phyloP scores from a whole-genome alignment of 106 monocot species.

The Amphibolis antarctica region DNA sequence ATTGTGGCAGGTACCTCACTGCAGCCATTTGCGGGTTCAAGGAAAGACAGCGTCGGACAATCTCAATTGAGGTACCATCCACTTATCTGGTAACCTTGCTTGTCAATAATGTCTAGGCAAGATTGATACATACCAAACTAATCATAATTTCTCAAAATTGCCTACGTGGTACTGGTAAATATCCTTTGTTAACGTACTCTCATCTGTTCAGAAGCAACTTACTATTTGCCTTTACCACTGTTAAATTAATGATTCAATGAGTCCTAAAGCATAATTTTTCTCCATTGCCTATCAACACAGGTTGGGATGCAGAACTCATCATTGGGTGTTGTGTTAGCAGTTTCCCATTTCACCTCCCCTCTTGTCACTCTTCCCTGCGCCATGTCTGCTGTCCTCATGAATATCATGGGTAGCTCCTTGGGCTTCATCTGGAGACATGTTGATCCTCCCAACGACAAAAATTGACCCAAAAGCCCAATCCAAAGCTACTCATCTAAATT shows the following conservation, averaged over 20 bases:
- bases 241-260: not conserved
- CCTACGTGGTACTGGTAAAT: too few relatives aligned
- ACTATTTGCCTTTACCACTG: not conserved
- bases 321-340: slow-evolving; percentile 63
- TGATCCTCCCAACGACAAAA: slow-evolving; percentile 16
- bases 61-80: slow-evolving; percentile 55
- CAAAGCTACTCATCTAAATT: not conserved
- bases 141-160: too few relatives aligned
- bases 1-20: not conserved
- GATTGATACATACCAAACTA: too few relatives aligned
- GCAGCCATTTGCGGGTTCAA: slow-evolving; percentile 28
- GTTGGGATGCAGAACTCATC: slow-evolving; percentile 86
- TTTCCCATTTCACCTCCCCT: slow-evolving; percentile 55
- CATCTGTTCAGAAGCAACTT: too few relatives aligned
- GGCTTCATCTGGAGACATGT: slow-evolving; percentile 57
- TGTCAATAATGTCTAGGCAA: too few relatives aligned
- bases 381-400: slow-evolving; percentile 73
- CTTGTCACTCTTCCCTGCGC: slow-evolving; percentile 57
- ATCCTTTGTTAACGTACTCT: too few relatives aligned
- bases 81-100: not conserved
- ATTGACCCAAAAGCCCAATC: not conserved
- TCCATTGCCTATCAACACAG: slow-evolving; percentile 14
- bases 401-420: slow-evolving; percentile 71
- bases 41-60: slow-evolving; percentile 56
- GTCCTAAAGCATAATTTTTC: too few relatives aligned